Evolutionary conservation across 1,284 basidiomycete species (phyloP), one percentile per base, ranked within the genome.

Genomic region (Tilletia caries): DNA sequence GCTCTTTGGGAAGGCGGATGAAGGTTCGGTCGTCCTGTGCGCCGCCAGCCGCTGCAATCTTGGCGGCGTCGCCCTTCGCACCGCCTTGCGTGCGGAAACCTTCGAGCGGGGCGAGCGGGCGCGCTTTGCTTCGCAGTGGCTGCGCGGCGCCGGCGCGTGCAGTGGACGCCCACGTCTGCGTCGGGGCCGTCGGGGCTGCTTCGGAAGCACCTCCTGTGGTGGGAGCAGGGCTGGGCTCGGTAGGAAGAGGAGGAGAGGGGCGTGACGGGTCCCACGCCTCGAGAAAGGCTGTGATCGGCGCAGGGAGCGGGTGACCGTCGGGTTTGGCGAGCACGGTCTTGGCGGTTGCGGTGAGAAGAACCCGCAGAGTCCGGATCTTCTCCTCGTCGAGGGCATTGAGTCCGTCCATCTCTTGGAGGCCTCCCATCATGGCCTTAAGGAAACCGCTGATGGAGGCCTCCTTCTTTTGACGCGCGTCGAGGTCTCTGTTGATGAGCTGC

Each of bases 11-110:
- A 8, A 62, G 2, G 18, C 58, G 58, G 33, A 62, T 62, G 33
- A 37, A 62, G 32, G 32, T 33, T 5, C 58, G 58, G 4, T 62
- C 32, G 32, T 62, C 58, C 20, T 33, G 27, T 5, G 2, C 20
- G 32, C 58, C 58, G n/a, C 58, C 58, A 3, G 8, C 13, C 4
- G 27, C 25, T 1, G 58, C 58, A 33, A 62, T 13, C 1, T 23
- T 2, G 2, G 13, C 58, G 2, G 58, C 58, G n/a, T 62, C 58
- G 2, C 58, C 58, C 32, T 62, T 62, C 8, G 32, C 33, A 2
- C 58, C 58, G 5, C 58, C 58, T n/a, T 62, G 58, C 4, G 58
- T 62, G 29, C 58, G 58, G 20, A 12, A 62, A 2, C 58, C 58
- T 37, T 32, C 58, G 4, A 33, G 33, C 2, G 29, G 58, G 29